A percentile compares a stretch with the other conserved stretches of the same genome.
Conservation (phyloP, 148 eudicot species). For the Chenopodium quinoa region DNA sequence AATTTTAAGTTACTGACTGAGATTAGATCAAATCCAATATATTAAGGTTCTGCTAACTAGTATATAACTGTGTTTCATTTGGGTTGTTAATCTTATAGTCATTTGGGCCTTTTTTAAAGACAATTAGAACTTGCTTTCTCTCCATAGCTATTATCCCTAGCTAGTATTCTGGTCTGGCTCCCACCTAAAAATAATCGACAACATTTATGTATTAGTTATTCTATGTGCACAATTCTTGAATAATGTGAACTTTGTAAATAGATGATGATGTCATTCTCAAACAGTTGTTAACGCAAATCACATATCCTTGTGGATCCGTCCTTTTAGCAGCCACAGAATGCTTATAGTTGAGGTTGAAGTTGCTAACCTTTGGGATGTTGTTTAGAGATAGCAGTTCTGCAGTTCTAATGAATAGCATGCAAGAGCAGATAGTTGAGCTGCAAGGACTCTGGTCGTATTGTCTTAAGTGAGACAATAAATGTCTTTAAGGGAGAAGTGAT, state of each 20-base stretch:
- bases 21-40: background rate
- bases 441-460: background rate
- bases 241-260: background rate
- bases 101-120: too few species aligned
- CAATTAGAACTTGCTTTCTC: too few species aligned
- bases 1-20: too few species aligned
- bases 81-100: too few species aligned
- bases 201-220: background rate
- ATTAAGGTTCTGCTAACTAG: background rate
- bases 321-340: background rate
- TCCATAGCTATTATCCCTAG: too few species aligned
- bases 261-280: background rate
- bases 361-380: background rate
- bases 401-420: background rate
- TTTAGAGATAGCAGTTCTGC: background rate
- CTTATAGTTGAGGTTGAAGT: background rate
- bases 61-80: background rate
- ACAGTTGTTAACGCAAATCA: background rate
- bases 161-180: background rate
- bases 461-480: background rate
- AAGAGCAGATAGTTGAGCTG: background rate
- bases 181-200: background rate
- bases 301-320: background rate
- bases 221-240: background rate
- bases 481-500: background rate